Conservation (phyloP, 2,329 filamentous ascomycete species). For the Hypoxylon sp. region DNA sequence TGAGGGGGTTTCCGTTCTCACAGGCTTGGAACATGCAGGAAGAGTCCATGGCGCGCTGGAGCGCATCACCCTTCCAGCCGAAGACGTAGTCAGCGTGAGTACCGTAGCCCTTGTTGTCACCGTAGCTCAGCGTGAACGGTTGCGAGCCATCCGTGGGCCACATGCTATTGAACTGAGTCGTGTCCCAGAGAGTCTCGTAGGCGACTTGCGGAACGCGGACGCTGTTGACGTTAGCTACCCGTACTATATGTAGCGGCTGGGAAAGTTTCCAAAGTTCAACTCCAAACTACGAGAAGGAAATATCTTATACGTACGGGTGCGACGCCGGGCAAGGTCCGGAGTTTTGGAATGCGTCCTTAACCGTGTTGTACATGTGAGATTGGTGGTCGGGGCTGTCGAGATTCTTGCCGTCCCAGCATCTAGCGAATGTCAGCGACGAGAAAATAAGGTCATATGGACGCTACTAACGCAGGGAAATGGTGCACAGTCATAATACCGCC, state of each 20-base stretch:
- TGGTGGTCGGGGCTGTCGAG: conserved; percentile 54
- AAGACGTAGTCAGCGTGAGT: conserved; percentile 58
- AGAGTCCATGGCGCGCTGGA: conserved; percentile 52
- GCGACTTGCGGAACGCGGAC: conserved; percentile 58
- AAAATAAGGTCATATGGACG: not conserved
- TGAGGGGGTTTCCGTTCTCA: conserved; percentile 49
- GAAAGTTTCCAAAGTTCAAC: not conserved
- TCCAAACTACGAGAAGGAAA: not conserved
- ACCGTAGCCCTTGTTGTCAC: conserved; percentile 53
- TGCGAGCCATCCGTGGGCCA: conserved; percentile 54
- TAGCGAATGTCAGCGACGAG: conserved; percentile 17
- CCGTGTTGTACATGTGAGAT: conserved; percentile 52
- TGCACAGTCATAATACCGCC: conserved; percentile 59
- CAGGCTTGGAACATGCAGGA: conserved; percentile 51
- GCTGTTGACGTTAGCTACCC: not conserved
- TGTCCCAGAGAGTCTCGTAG: conserved; percentile 61
- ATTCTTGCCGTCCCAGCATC: conserved; percentile 62
- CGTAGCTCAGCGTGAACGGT: conserved; percentile 50
- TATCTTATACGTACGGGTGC: conserved; percentile 51
- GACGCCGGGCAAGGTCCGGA: conserved; percentile 54
- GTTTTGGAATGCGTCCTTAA: conserved; percentile 49
- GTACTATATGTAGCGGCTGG: not conserved
- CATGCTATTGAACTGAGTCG: conserved; percentile 55
- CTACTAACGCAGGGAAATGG: conserved; percentile 55
- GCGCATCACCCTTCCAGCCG: conserved; percentile 52